Evolutionary conservation across 192 early-diverging fungal genomes (phyloP).

Genomic region (Glomus cerebriforme): DNA sequence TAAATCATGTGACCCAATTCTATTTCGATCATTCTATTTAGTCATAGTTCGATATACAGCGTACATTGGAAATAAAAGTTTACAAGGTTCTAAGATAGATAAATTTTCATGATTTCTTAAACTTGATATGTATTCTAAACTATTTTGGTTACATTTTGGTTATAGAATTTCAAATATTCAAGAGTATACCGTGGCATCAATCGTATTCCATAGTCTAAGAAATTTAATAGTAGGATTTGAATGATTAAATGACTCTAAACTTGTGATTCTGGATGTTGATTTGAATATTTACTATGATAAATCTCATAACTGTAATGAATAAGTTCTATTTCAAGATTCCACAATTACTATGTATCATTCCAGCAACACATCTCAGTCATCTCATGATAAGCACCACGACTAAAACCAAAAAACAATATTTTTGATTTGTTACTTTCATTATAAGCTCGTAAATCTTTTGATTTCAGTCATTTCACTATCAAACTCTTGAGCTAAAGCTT

Average conservation of each 20-base stretch:
- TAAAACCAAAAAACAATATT: constrained; percentile 49
- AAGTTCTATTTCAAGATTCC: constrained; percentile 30
- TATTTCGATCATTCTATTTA: too few species aligned
- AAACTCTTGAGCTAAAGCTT: too few species aligned
- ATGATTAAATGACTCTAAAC: constrained; percentile 28
- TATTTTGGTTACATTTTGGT: constrained; percentile 17
- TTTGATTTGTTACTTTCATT: background rate
- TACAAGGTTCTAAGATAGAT: background rate
- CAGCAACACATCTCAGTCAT: constrained; percentile 35
- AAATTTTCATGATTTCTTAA: background rate
- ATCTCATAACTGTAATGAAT: constrained; percentile 17
- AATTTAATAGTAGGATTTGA: constrained; percentile 27
- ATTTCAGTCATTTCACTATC: background rate
- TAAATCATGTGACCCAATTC: too few species aligned
- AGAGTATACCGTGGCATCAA: constrained; percentile 29
- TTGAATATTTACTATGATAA: constrained; percentile 14
- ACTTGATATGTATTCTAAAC: constrained; percentile 31
- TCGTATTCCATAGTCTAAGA: constrained; percentile 32
- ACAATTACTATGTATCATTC: constrained; percentile 38
- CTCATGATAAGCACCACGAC: constrained; percentile 33
- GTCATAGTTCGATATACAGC: too few species aligned
- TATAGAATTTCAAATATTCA: constrained; percentile 15
- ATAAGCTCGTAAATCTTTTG: background rate
- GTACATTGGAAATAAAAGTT: too few species aligned
- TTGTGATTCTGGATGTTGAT: background rate